Conservation (phyloP, 331 rosid species). For the Telfairia occidentalis region DNA sequence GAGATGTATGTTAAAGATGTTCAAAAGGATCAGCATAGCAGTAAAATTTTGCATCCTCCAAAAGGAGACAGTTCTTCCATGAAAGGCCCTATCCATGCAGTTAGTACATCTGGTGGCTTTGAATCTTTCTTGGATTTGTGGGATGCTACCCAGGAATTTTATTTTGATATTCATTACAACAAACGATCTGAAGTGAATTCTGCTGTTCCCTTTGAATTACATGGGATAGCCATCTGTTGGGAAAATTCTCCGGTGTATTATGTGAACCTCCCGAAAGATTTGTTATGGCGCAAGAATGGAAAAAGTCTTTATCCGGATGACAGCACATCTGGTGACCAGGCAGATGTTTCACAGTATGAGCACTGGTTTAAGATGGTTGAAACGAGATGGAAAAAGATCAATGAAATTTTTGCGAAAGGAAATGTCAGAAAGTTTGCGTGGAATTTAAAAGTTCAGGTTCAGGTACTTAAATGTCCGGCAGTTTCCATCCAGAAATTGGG, state of each 20-base stretch:
- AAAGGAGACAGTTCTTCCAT: slow-evolving; percentile 22
- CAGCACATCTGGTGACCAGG: slow-evolving; percentile 30
- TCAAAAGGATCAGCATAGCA: slow-evolving; percentile 22
- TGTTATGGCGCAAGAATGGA: slow-evolving; percentile 38
- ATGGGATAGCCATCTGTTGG: slow-evolving; percentile 91
- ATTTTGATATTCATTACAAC: slow-evolving; percentile 67
- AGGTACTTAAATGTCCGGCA: slow-evolving; percentile 64
- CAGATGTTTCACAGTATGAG: slow-evolving; percentile 33
- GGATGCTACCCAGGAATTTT: slow-evolving; percentile 58
- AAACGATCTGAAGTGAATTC: slow-evolving; percentile 56
- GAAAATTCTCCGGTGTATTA: slow-evolving; percentile 79
- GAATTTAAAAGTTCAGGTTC: slow-evolving; percentile 86
- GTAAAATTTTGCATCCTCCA: slow-evolving; percentile 22
- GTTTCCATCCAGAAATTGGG: slow-evolving; percentile 66
- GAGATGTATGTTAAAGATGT: slow-evolving; percentile 21
- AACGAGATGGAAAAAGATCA: slow-evolving; percentile 66
- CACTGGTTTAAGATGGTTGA: slow-evolving; percentile 34
- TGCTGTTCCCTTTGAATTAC: slow-evolving; percentile 59
- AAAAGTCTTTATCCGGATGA: slow-evolving; percentile 25
- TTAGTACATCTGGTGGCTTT: slow-evolving; percentile 54
- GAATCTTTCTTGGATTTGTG: slow-evolving; percentile 83
- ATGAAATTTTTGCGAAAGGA: slow-evolving; percentile 45
- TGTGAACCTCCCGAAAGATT: slow-evolving; percentile 73
- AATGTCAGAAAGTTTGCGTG: slow-evolving; percentile 63
- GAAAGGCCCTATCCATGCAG: slow-evolving; percentile 70